These are phyloP conservation scores for Pseudoneurospora amorphoporcata DNA, from an alignment of 495 filamentous ascomycete species.

Conservation along the genomic window DNA sequence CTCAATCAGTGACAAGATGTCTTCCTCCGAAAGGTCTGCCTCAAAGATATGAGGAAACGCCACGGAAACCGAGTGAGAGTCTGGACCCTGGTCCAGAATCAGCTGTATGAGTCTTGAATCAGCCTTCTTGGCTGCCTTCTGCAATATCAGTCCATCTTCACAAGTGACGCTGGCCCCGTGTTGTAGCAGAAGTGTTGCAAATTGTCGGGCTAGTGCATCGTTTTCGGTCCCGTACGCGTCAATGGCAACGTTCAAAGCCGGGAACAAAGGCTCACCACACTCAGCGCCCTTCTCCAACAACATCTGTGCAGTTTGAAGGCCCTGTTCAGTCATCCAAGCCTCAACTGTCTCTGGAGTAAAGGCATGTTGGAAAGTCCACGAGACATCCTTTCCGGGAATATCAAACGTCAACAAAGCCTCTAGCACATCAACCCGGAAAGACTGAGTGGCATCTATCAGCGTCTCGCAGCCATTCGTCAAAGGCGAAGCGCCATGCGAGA, in stretches of 20 bases:
- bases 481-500: conserved; percentile 32
- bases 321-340: conserved; percentile 29
- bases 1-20: conserved; percentile 24
- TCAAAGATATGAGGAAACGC: conserved; percentile 37
- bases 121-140: conserved; percentile 29
- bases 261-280: conserved; percentile 17
- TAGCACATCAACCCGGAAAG: conserved; percentile 24
- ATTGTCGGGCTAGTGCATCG: conserved; percentile 23
- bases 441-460: conserved; percentile 30
- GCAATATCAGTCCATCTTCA: conserved; percentile 29
- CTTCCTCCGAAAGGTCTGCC: conserved; percentile 24
- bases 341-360: conserved; percentile 22
- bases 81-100: conserved; percentile 28
- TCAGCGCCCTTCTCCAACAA: conserved; percentile 32
- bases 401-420: conserved; percentile 23
- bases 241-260: conserved; percentile 27
- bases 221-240: conserved; percentile 22
- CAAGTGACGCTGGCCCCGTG: conserved; percentile 30
- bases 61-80: conserved; percentile 26
- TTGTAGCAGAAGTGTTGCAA: conserved; percentile 25
- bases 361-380: conserved; percentile 27
- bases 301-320: conserved; percentile 26
- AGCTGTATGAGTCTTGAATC: conserved; percentile 28
- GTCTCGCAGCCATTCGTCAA: conserved; percentile 33
- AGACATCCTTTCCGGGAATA: conserved; percentile 26